Percentiles rank a stretch among this genome's conserved stretches.
Conservation (phyloP, 176 grass and related monocot genomes). For the Aegilops sharonensis region DNA sequence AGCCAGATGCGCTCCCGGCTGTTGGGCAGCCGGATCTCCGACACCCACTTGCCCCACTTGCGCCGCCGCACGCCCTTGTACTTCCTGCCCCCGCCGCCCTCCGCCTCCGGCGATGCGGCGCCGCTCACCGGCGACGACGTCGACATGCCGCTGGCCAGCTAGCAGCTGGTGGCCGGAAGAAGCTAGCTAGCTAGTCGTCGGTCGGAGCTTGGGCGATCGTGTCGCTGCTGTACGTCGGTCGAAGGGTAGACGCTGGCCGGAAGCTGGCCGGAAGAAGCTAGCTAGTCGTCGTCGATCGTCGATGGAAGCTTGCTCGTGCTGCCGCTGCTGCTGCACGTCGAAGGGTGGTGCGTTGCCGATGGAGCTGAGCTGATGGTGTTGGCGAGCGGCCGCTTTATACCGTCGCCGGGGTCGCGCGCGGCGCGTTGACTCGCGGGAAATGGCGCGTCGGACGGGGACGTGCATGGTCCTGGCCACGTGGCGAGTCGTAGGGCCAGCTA, state of each 20-base stretch:
- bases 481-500: neutral
- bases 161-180: neutral
- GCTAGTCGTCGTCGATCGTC: no score
- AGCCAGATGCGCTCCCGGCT: constrained; percentile 88
- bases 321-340: neutral
- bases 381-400: constrained; percentile 19
- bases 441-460: constrained; percentile 51
- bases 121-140: neutral
- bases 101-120: constrained; percentile 15
- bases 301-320: neutral
- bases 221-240: neutral
- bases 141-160: neutral
- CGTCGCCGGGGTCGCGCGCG: neutral
- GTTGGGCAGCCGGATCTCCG: constrained; percentile 90
- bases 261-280: no score
- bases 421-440: constrained; percentile 32
- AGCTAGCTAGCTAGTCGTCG: neutral
- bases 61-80: constrained; percentile 77
- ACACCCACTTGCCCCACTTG: constrained; percentile 99
- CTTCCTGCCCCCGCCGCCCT: constrained; percentile 28
- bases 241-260: no score
- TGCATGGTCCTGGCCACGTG: constrained; percentile 30
- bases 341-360: neutral
- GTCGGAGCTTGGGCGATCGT: neutral
- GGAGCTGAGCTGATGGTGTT: constrained; percentile 1